Conservation (phyloP, 106 monocot species). For the Chionographis japonica region DNA sequence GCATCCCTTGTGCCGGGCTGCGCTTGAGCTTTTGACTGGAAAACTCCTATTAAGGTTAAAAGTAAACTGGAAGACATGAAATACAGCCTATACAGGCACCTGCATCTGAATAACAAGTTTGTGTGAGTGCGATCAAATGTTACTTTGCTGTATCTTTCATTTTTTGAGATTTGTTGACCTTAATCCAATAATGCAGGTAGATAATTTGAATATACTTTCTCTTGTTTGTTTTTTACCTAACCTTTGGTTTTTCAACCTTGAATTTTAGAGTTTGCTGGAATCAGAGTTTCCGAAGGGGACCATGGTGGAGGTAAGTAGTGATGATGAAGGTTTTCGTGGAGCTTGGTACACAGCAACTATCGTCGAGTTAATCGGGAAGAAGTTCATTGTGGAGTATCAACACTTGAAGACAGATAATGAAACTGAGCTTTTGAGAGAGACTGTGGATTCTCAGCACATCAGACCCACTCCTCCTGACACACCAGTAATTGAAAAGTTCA, state of each 20-base stretch:
- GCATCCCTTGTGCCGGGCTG: too few species aligned
- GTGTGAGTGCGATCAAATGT: conserved; percentile 8
- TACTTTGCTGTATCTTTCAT: neutral
- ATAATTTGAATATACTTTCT: neutral
- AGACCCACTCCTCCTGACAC: conserved; percentile 48
- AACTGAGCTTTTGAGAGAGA: conserved; percentile 44
- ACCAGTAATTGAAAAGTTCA: conserved; percentile 20
- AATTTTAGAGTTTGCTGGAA: conserved; percentile 18
- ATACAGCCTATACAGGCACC: too few species aligned
- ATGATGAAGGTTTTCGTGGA: conserved; percentile 74
- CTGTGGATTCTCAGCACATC: conserved; percentile 51
- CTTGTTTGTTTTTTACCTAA: neutral
- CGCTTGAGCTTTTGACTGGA: too few species aligned
- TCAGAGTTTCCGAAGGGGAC: conserved; percentile 23
- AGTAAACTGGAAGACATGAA: too few species aligned
- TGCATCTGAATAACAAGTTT: neutral
- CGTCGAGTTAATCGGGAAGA: conserved; percentile 22
- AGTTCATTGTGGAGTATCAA: conserved; percentile 52
- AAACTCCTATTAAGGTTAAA: too few species aligned
- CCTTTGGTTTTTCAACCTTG: neutral
- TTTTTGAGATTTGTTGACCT: too few species aligned
- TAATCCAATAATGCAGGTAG: too few species aligned
- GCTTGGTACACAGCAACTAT: conserved; percentile 67
- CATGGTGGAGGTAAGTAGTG: conserved; percentile 63
- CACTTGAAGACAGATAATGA: conserved; percentile 60